phyloP scores from a whole-genome alignment of 148 eudicot genomes.

The Camellia lanceoleosa region DNA sequence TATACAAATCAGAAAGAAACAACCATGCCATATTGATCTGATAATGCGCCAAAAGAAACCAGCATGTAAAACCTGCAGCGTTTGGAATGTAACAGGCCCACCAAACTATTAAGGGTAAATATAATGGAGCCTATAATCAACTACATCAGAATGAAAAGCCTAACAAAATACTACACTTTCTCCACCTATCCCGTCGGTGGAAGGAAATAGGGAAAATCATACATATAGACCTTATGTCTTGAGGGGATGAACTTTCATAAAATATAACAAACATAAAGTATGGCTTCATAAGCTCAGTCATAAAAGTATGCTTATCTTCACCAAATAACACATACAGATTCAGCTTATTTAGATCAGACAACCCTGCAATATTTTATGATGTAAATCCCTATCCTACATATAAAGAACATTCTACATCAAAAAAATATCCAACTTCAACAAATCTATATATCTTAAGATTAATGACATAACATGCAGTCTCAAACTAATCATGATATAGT shows the following conservation, averaged over 20 bases:
- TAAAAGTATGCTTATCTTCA: conserved; percentile 8
- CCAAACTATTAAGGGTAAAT: conserved; percentile 22
- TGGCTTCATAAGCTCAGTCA: not conserved
- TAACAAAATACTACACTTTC: not conserved
- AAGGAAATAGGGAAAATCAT: conserved; percentile 2
- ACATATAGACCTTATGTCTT: not conserved
- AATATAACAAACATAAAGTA: not conserved
- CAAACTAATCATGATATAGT: conserved; percentile 5
- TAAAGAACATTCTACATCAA: conserved; percentile 1
- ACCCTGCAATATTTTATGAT: conserved; percentile 5
- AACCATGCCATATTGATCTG: conserved; percentile 41
- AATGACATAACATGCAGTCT: not conserved
- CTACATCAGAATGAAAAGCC: conserved; percentile 10
- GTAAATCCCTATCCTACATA: conserved; percentile 10
- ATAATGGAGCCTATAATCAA: conserved; percentile 17
- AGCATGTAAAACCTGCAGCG: conserved; percentile 46
- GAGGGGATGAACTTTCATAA: conserved; percentile 4
- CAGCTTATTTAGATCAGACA: conserved; percentile 5
- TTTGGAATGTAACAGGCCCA: conserved; percentile 35
- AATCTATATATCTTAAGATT: not conserved
- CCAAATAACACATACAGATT: not conserved
- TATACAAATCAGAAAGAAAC: conserved; percentile 32
- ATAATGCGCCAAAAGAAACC: conserved; percentile 46
- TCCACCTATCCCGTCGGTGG: not conserved
- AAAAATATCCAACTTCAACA: not conserved